Evolutionary conservation across 2,329 filamentous ascomycete species (phyloP), one percentile per base, ranked within the genome.

Genomic region (Colletotrichum sp.): DNA sequence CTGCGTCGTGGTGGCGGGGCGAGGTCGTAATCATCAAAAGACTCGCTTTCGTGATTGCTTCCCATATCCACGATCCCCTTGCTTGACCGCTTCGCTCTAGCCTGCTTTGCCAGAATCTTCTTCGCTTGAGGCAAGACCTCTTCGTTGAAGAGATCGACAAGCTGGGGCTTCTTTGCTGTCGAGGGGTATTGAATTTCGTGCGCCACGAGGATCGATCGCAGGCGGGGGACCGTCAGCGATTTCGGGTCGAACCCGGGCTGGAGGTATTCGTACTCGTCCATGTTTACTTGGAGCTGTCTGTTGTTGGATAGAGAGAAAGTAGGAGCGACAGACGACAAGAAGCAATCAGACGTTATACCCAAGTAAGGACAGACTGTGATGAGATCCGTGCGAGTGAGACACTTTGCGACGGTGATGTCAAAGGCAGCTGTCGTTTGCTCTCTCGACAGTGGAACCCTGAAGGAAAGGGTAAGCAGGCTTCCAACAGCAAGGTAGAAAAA

Each of bases 131-230:
- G 94, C 6, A 95, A 86, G 32, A 99, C 90, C 78, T 97, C 88
- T 36, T 94, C 89, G 82, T 94, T 93, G 85, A 99, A 96, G 63
- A 99, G 92, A 9, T 94, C 92, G 76, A 99, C 90, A 26, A 99
- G 92, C 82, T 98, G 94, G 0, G 92, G 88, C 87, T 99, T 99
- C 87, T 99, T 99, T 14, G 97, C 96, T 6, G 93, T 96, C 0
- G 95, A 93, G 7, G 96, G 94, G 83, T 98, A 99, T 48, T 92
- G 87, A 81, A 99, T 89, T 83, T 96, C 94, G 86, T 99, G 95
- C 78, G 93, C 94, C 81, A 99, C 95, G 74, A 99, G 92, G 79
- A 99, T 98, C 65, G 95, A 96, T 81, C 97, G 95, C 80, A 99
- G 89, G 61, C 94, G 94, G 32, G 97, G 96, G 66, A 99, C 93